Conservation (phyloP, 345 rosid genomes). For the Passiflora organensis region DNA sequence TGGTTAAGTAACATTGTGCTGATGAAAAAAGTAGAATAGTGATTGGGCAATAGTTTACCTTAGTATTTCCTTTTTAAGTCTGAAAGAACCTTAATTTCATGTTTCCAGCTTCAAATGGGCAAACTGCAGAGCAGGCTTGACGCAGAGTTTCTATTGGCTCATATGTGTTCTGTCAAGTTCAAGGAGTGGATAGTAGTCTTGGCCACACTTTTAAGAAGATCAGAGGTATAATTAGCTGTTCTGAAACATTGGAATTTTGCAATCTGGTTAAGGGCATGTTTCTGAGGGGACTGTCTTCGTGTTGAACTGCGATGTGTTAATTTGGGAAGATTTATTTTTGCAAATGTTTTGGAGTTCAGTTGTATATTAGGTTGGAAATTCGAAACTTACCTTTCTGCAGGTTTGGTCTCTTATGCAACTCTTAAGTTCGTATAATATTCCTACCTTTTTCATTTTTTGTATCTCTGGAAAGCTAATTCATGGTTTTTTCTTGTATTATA, state of each 20-base stretch:
- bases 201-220: constrained; percentile 82
- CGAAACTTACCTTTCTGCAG: background rate
- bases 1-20: background rate
- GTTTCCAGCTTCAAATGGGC: constrained; percentile 84
- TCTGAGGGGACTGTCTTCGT: too few species aligned
- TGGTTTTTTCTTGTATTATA: background rate
- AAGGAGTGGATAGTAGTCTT: constrained; percentile 99
- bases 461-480: too few species aligned
- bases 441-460: too few species aligned
- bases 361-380: background rate
- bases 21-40: too few species aligned
- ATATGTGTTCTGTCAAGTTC: constrained; percentile 97
- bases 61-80: too few species aligned
- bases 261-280: too few species aligned
- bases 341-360: too few species aligned
- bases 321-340: too few species aligned
- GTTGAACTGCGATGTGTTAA: too few species aligned
- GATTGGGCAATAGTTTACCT: too few species aligned
- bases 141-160: constrained; percentile 94
- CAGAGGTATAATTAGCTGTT: constrained; percentile 54
- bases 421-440: background rate
- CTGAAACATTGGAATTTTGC: background rate
- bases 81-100: constrained; percentile 4
- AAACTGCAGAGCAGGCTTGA: constrained; percentile 87
- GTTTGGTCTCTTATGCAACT: background rate